Evolutionary conservation across 306 rosid genomes (phyloP).

Genomic region (Quillaja saponaria): DNA sequence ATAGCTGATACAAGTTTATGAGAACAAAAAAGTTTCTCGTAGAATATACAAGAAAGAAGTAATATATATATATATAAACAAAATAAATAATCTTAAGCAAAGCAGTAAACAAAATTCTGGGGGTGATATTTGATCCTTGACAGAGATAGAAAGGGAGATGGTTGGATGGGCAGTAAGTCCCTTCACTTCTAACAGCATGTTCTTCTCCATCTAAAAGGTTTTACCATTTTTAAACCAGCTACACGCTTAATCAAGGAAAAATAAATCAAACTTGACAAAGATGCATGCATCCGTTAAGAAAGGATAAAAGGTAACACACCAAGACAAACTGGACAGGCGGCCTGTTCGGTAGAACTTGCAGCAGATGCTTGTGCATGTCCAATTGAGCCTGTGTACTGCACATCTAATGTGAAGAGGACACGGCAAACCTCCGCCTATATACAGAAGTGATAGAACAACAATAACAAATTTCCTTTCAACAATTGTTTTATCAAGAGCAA

Average conservation of each 20-base stretch:
- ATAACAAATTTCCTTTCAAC: background rate
- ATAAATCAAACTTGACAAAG: background rate
- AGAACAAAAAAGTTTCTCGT: conserved; percentile 1
- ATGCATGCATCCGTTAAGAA: background rate
- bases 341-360: conserved; percentile 75
- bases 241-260: background rate
- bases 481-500: background rate
- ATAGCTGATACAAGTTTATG: background rate
- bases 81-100: background rate
- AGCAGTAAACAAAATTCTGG: no score
- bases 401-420: conserved; percentile 77
- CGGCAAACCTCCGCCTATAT: conserved; percentile 72
- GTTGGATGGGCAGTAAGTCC: background rate
- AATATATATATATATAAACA: background rate
- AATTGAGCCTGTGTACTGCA: conserved; percentile 82
- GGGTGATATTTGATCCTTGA: no score
- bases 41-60: background rate
- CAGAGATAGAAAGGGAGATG: no score
- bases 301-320: conserved; percentile 39
- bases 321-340: conserved; percentile 91
- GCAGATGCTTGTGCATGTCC: conserved; percentile 79
- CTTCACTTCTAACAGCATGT: background rate
- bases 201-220: background rate
- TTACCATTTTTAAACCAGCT: background rate
- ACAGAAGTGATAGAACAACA: background rate